A percentile compares a stretch with the other conserved stretches of the same genome.
phyloP scores from a whole-genome alignment of 2,329 filamentous ascomycete genomes.

The Ceratocystis colombiana region DNA sequence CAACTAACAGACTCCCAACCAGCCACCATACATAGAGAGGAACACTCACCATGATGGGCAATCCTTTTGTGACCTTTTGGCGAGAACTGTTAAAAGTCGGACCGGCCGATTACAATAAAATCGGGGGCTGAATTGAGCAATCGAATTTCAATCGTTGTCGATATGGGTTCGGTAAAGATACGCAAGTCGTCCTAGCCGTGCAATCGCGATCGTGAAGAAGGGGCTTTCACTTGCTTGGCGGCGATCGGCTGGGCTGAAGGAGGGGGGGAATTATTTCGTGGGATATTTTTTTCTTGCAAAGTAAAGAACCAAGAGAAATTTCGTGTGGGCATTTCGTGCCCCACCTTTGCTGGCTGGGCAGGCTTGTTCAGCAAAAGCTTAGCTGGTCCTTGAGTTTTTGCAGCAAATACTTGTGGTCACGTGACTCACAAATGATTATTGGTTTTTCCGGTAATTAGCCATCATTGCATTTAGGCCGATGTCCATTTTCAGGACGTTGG shows the following conservation, averaged over 20 bases:
- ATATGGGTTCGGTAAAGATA: conserved; percentile 6
- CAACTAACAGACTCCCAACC: not conserved
- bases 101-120: conserved; percentile 17
- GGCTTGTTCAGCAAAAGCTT: not conserved
- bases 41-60: conserved; percentile 31
- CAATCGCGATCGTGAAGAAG: conserved; percentile 20
- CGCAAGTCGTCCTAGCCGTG: conserved; percentile 16
- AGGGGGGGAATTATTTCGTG: conserved; percentile 22
- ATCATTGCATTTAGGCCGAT: too few species aligned
- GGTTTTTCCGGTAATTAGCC: too few species aligned
- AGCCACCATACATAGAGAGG: conserved; percentile 7
- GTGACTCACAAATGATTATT: not conserved
- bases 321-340: conserved; percentile 21
- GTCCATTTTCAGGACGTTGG: too few species aligned
- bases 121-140: not conserved
- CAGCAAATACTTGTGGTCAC: not conserved
- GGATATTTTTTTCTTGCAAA: conserved; percentile 21
- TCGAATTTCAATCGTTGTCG: conserved; percentile 19
- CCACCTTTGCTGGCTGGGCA: conserved; percentile 14
- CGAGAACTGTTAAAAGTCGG: conserved; percentile 18
- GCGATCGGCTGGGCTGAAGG: conserved; percentile 16
- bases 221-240: conserved; percentile 23
- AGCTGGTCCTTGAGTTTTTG: not conserved
- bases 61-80: conserved; percentile 24
- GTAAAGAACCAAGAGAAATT: conserved; percentile 18